A percentile compares a stretch with the other conserved stretches of the same genome.
Evolutionary conservation across 192 early-diverging fungal genomes (phyloP).

Genomic region (Backusella morwellensis): DNA sequence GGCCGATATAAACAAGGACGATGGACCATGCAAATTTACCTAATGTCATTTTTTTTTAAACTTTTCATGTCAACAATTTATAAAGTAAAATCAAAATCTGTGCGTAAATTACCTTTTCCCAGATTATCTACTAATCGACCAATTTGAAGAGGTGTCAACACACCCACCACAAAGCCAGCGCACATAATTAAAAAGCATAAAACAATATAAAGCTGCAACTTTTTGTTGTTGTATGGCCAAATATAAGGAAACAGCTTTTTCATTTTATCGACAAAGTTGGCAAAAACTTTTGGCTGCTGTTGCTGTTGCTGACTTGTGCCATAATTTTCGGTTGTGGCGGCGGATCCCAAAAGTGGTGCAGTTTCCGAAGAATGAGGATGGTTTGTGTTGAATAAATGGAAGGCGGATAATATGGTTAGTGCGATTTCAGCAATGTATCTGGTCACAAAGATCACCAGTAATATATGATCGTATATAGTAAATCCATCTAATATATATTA

Average conservation of each 20-base stretch:
- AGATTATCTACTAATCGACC: slow-evolving; percentile 78
- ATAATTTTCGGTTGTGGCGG: slow-evolving; percentile 12
- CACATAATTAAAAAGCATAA: slow-evolving; percentile 66
- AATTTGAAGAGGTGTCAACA: slow-evolving; percentile 82
- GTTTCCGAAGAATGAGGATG: slow-evolving; percentile 12
- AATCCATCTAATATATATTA: slow-evolving; percentile 6
- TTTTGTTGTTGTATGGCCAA: slow-evolving; percentile 66
- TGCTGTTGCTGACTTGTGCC: slow-evolving; percentile 23
- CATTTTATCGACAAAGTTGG: slow-evolving; percentile 54
- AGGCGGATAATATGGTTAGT: slow-evolving; percentile 32
- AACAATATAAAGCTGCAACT: slow-evolving; percentile 67
- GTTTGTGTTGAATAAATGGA: slow-evolving; percentile 31
- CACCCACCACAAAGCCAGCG: slow-evolving; percentile 71
- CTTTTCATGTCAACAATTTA: background rate
- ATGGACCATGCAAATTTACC: slow-evolving; percentile 40
- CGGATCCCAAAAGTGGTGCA: slow-evolving; percentile 21
- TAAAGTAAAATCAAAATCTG: background rate
- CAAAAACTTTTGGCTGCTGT: slow-evolving; percentile 36
- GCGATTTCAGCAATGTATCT: slow-evolving; percentile 43
- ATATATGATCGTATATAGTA: slow-evolving; percentile 35
- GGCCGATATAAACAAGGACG: slow-evolving; percentile 59
- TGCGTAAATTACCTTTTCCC: slow-evolving; percentile 1
- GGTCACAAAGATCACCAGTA: slow-evolving; percentile 40
- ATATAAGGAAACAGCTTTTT: slow-evolving; percentile 76
- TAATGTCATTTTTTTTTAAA: background rate